These are phyloP conservation scores for Angomonas ambiguus DNA, from an alignment of 208 protist species.

Conservation along the genomic window DNA sequence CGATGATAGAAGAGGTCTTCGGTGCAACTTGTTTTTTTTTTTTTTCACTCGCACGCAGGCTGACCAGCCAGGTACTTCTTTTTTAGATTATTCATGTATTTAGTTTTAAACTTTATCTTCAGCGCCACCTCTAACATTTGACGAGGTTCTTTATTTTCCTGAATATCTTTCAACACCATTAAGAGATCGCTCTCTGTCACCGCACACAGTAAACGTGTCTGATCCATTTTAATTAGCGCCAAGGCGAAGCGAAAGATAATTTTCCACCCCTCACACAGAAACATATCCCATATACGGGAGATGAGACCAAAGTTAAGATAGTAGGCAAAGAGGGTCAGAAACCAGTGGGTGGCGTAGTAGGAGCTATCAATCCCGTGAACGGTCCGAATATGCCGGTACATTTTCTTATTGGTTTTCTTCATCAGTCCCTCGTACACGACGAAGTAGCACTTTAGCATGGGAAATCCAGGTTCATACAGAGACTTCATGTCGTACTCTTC, in stretches of 20 bases:
- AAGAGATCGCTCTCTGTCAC: conserved; percentile 50
- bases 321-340: conserved; percentile 85
- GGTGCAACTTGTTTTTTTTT: background rate
- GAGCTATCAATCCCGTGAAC: conserved; percentile 32
- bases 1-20: background rate
- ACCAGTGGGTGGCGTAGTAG: conserved; percentile 83
- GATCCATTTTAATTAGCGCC: conserved; percentile 63
- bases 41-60: background rate
- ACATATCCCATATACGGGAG: conserved; percentile 89
- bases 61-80: conserved; percentile 16
- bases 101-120: conserved; percentile 70
- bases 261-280: conserved; percentile 91
- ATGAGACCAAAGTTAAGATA: conserved; percentile 75
- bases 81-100: conserved; percentile 23
- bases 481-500: conserved; percentile 46
- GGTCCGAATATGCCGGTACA: conserved; percentile 32
- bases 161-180: conserved; percentile 50
- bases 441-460: conserved; percentile 59
- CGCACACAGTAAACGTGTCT: conserved; percentile 30
- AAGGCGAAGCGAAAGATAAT: conserved; percentile 81
- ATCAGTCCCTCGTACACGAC: conserved; percentile 67
- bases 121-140: conserved; percentile 47
- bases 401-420: conserved; percentile 29
- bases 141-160: conserved; percentile 54
- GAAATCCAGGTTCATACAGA: conserved; percentile 77